Evolutionary conservation across 2,329 filamentous ascomycete genomes (phyloP).

Genomic region (Colletotrichum limetticola): DNA sequence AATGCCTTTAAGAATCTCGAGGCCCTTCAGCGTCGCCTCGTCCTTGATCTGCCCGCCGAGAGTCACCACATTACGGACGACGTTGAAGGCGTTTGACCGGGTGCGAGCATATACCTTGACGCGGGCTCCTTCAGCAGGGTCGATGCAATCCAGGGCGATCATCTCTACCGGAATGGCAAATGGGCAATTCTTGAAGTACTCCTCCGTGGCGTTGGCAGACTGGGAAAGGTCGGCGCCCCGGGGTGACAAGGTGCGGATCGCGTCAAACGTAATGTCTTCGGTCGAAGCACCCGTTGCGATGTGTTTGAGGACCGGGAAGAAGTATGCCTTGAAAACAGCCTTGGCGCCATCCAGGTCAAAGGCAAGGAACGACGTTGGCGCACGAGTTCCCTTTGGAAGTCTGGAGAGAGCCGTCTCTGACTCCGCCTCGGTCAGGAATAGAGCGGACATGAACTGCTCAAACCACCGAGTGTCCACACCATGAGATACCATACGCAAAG

Average conservation of each 20-base stretch:
- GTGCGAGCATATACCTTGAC: conserved; percentile 42
- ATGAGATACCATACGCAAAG: conserved; percentile 20
- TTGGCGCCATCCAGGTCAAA: conserved; percentile 40
- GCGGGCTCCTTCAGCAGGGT: conserved; percentile 39
- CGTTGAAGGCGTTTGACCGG: conserved; percentile 39
- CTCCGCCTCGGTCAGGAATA: conserved; percentile 38
- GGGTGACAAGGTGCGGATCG: conserved; percentile 38
- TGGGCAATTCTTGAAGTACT: conserved; percentile 35
- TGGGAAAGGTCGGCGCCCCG: conserved; percentile 34
- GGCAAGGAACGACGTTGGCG: conserved; percentile 40
- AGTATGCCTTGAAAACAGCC: conserved; percentile 40
- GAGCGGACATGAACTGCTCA: conserved; percentile 36
- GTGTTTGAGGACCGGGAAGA: conserved; percentile 40
- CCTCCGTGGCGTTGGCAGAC: conserved; percentile 37
- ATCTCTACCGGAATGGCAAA: conserved; percentile 39
- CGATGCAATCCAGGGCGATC: conserved; percentile 42
- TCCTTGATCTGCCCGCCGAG: conserved; percentile 38
- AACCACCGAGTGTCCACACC: conserved; percentile 37
- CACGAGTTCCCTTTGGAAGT: conserved; percentile 36
- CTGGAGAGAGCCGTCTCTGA: conserved; percentile 19
- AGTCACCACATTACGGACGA: conserved; percentile 40
- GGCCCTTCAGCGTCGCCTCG: conserved; percentile 37
- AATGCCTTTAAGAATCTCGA: conserved; percentile 37
- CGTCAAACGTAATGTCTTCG: conserved; percentile 37
- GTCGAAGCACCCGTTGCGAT: conserved; percentile 37